Evolutionary conservation across 441 rosid species (phyloP).

Genomic region (Populus hybrid): DNA sequence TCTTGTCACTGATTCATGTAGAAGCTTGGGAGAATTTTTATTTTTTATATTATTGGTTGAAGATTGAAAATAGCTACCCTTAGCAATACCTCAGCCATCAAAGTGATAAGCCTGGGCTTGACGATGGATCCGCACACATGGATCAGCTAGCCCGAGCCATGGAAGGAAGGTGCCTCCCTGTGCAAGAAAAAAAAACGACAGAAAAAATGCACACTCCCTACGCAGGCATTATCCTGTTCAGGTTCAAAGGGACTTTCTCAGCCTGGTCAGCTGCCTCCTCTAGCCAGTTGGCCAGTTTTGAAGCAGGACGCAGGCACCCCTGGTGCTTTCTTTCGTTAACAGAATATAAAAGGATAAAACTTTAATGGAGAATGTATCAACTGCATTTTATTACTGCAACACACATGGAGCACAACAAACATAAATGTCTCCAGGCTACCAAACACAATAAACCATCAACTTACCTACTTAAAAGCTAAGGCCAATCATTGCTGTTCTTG

Average conservation of each 20-base stretch:
- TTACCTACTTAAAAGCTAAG: constrained; percentile 42
- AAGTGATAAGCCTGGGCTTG: constrained; percentile 11
- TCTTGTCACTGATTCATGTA: no score
- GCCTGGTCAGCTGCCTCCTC: constrained; percentile 53
- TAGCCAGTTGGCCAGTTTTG: constrained; percentile 33
- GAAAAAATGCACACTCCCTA: constrained; percentile 91
- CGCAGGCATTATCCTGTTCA: constrained; percentile 99
- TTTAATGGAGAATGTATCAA: constrained; percentile 4
- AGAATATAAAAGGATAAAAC: background rate
- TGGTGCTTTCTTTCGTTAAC: constrained; percentile 81
- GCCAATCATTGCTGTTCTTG: constrained; percentile 18
- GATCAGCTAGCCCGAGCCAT: constrained; percentile 30
- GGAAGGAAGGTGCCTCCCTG: constrained; percentile 43
- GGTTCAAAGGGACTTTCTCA: constrained; percentile 99
- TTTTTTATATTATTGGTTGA: background rate
- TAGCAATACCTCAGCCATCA: constrained; percentile 1
- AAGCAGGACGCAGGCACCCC: constrained; percentile 89
- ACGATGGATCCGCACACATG: constrained; percentile 17
- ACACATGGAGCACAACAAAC: constrained; percentile 18
- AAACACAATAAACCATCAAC: constrained; percentile 36
- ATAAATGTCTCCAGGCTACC: constrained; percentile 25
- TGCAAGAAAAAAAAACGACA: constrained; percentile 37
- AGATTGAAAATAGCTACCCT: constrained; percentile 5
- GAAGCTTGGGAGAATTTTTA: background rate
- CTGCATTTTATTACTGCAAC: constrained; percentile 29